These are phyloP conservation scores for Pseudozyma sp. DNA, from an alignment of 1,284 basidiomycete species.

Conservation along the genomic window DNA sequence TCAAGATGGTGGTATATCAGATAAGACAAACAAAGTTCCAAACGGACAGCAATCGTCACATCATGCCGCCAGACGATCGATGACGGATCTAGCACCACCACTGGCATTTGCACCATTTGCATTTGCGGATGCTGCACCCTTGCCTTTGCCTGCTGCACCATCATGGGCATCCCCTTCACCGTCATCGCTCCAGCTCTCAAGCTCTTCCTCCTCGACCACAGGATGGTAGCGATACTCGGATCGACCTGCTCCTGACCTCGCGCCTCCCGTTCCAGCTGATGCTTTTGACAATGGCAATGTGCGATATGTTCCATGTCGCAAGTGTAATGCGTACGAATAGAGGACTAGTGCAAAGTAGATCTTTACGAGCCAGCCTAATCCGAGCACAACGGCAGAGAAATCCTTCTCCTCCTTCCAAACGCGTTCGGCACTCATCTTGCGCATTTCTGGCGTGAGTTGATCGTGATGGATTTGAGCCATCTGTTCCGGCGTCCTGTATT, in stretches of 20 bases:
- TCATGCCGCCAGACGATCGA: conserved; percentile 38
- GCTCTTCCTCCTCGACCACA: conserved; percentile 52
- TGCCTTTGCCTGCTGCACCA: conserved; percentile 8
- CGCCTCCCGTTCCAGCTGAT: conserved; percentile 72
- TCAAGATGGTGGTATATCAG: background rate
- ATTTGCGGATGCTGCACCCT: conserved; percentile 13
- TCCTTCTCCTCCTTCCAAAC: conserved; percentile 92
- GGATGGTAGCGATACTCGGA: conserved; percentile 53
- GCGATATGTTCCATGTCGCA: conserved; percentile 90
- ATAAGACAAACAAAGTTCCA: background rate
- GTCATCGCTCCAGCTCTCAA: conserved; percentile 58
- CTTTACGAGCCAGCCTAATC: conserved; percentile 89
- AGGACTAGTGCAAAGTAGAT: conserved; percentile 90
- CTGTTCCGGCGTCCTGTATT: conserved; percentile 61
- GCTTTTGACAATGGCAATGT: conserved; percentile 76
- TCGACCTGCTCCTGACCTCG: conserved; percentile 28
- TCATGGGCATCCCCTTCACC: conserved; percentile 29
- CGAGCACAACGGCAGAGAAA: conserved; percentile 80
- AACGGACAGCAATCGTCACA: background rate
- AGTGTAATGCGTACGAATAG: conserved; percentile 93
- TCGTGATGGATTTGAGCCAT: conserved; percentile 63
- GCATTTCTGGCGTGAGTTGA: conserved; percentile 69
- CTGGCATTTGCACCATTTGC: background rate
- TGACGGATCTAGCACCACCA: conserved; percentile 27
- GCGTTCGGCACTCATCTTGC: conserved; percentile 50